A percentile compares a stretch with the other conserved stretches of the same genome.
phyloP scores from a whole-genome alignment of 176 grass and related monocot genomes.

The Zoysia pacifica region DNA sequence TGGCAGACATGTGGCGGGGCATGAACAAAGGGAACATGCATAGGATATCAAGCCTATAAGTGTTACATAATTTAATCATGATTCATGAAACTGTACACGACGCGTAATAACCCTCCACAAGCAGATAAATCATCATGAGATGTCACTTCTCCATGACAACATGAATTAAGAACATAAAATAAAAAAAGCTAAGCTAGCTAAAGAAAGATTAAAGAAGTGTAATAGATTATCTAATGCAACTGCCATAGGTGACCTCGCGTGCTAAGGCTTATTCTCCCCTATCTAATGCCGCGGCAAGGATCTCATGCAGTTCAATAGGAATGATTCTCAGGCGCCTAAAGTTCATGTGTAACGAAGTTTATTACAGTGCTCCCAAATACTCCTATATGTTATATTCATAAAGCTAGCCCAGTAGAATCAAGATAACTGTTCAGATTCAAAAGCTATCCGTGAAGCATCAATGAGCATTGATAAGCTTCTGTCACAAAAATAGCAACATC shows the following conservation, averaged over 20 bases:
- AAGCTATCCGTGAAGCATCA: constrained; percentile 31
- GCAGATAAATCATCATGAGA: constrained; percentile 43
- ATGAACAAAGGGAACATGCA: constrained; percentile 36
- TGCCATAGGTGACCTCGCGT: constrained; percentile 27
- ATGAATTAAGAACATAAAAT: constrained; percentile 50
- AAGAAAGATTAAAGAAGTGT: constrained; percentile 48
- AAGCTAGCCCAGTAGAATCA: constrained; percentile 28
- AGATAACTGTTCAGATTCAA: constrained; percentile 30
- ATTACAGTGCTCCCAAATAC: constrained; percentile 14
- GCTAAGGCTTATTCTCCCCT: constrained; percentile 49
- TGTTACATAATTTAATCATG: background rate
- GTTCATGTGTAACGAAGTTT: constrained; percentile 22
- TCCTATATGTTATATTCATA: constrained; percentile 1
- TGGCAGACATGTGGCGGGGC: constrained; percentile 36
- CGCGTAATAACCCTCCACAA: background rate
- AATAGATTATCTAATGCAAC: constrained; percentile 50
- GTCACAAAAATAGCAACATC: constrained; percentile 23
- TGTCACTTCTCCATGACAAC: constrained; percentile 27
- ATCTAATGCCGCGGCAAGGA: background rate
- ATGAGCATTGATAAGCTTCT: constrained; percentile 13
- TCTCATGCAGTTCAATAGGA: constrained; percentile 36
- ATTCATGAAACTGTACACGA: no score
- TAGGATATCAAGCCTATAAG: constrained; percentile 34
- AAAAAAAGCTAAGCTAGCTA: constrained; percentile 42
- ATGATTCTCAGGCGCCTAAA: constrained; percentile 25